Evolutionary conservation across 139 green algal genomes (phyloP).

Genomic region (Chlorella sorokiniana): DNA sequence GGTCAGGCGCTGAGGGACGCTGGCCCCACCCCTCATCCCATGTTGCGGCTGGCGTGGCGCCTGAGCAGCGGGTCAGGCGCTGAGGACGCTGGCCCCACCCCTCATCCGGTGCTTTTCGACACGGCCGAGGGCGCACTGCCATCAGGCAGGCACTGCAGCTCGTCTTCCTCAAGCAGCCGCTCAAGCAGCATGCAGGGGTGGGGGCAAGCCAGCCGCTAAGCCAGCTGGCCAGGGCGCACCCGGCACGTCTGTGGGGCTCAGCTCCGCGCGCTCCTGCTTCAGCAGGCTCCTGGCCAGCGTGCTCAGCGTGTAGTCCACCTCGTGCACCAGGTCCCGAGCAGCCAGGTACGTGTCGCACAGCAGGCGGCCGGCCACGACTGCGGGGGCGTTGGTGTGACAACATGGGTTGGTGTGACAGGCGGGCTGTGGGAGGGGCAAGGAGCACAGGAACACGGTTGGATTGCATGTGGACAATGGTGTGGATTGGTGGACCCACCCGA

Average conservation of each 20-base stretch:
- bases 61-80: no score
- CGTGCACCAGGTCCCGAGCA: constrained; percentile 87
- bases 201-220: background rate
- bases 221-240: background rate
- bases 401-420: background rate
- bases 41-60: no score
- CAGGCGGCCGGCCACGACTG: constrained; percentile 78
- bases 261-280: constrained; percentile 70
- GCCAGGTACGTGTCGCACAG: constrained; percentile 97
- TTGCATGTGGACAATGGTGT: background rate
- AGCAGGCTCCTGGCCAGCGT: constrained; percentile 86
- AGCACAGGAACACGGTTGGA: background rate
- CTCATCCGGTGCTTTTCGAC: no score
- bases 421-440: background rate
- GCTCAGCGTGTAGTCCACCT: constrained; percentile 94
- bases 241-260: constrained; percentile 64
- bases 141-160: background rate
- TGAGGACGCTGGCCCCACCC: no score
- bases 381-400: background rate
- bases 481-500: background rate
- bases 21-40: no score
- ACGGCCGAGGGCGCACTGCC: no score
- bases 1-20: no score
- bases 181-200: background rate
- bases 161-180: background rate